A percentile compares a stretch with the other conserved stretches of the same genome.
These are phyloP conservation scores for Malbranchea cinnamomea DNA, from an alignment of 2,329 filamentous ascomycete species.

Conservation along the genomic window DNA sequence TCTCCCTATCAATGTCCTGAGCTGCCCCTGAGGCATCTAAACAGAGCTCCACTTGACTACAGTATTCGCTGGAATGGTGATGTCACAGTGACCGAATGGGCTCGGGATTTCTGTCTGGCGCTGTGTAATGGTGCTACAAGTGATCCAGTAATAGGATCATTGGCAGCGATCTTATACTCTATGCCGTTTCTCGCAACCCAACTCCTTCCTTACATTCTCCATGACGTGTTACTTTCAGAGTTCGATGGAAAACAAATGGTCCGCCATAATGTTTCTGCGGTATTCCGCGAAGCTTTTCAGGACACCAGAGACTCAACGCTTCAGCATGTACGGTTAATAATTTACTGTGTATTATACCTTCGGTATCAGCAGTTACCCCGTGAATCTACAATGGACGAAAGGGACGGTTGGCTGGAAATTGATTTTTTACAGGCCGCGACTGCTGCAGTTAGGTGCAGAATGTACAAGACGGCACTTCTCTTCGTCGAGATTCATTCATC, in stretches of 20 bases:
- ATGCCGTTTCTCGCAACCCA: slow-evolving; percentile 57
- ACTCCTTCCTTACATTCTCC: slow-evolving; percentile 70
- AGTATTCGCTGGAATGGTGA: slow-evolving; percentile 11
- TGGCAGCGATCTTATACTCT: slow-evolving; percentile 50
- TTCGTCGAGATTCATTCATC: slow-evolving; percentile 61
- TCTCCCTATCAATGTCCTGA: slow-evolving; percentile 25
- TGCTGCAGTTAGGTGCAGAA: slow-evolving; percentile 61
- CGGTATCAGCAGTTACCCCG: slow-evolving; percentile 60
- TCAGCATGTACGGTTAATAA: slow-evolving; percentile 54
- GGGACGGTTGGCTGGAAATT: slow-evolving; percentile 72
- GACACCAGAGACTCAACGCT: slow-evolving; percentile 28
- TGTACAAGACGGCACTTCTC: slow-evolving; percentile 75
- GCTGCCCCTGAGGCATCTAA: slow-evolving; percentile 12
- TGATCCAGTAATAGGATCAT: slow-evolving; percentile 53
- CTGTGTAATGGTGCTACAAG: slow-evolving; percentile 45
- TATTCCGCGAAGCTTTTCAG: slow-evolving; percentile 50
- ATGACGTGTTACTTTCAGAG: slow-evolving; percentile 61
- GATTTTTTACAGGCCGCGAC: slow-evolving; percentile 55
- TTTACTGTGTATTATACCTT: slow-evolving; percentile 77
- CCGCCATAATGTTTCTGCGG: slow-evolving; percentile 49
- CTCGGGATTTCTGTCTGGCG: slow-evolving; percentile 24
- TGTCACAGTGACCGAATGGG: slow-evolving; percentile 19
- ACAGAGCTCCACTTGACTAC: slow-evolving; percentile 10
- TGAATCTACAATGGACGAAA: slow-evolving; percentile 65
- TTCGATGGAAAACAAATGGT: slow-evolving; percentile 44